Percentiles rank a stretch among this genome's conserved stretches.
phyloP scores from a whole-genome alignment of 495 filamentous ascomycete genomes.

The Hyaloscypha bicolor region DNA sequence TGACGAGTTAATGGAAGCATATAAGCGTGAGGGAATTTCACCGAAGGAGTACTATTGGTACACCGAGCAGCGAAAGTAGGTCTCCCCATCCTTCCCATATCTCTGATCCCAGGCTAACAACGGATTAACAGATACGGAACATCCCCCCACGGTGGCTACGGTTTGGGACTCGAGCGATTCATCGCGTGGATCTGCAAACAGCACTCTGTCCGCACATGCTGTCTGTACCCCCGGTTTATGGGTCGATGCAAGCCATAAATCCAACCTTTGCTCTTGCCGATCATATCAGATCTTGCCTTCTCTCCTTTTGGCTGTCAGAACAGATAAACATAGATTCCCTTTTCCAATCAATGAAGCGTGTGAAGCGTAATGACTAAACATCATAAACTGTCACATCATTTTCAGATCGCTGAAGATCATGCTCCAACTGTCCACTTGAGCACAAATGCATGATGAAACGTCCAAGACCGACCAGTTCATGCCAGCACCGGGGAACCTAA shows the following conservation, averaged over 20 bases:
- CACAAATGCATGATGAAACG: too few relatives aligned
- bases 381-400: too few relatives aligned
- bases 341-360: background rate
- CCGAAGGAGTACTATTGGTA: constrained; percentile 97
- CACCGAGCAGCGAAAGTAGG: constrained; percentile 96
- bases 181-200: constrained; percentile 94
- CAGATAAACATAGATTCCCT: constrained; percentile 2
- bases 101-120: constrained; percentile 30
- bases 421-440: too few relatives aligned
- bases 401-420: too few relatives aligned
- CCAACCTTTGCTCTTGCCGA: background rate
- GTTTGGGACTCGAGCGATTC: constrained; percentile 93
- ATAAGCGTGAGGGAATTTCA: constrained; percentile 83
- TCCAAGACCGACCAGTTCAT: too few relatives aligned
- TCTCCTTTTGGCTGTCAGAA: background rate
- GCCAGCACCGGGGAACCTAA: too few relatives aligned
- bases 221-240: constrained; percentile 92
- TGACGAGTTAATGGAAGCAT: constrained; percentile 89
- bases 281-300: background rate
- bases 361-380: background rate
- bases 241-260: constrained; percentile 84
- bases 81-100: constrained; percentile 28
- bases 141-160: constrained; percentile 93
- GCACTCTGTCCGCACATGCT: constrained; percentile 87
- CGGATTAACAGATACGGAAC: constrained; percentile 74